A percentile compares a stretch with the other conserved stretches of the same genome.
phyloP scores from a whole-genome alignment of 202 grass and related monocot species.

The Bolboschoenoplectus hybrid region DNA sequence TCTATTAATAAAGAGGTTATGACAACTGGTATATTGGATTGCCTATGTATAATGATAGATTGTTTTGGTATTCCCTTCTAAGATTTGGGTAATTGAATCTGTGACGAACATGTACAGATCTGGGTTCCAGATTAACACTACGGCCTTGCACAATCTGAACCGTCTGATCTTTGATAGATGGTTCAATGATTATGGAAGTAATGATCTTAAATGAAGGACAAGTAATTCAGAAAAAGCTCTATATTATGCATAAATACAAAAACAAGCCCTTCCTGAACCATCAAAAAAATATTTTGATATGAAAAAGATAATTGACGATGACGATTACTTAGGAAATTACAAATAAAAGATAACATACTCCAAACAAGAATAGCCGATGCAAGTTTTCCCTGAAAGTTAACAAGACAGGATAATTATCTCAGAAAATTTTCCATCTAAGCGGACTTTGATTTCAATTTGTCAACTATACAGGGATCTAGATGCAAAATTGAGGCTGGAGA shows the following conservation, averaged over 20 bases:
- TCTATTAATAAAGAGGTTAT: neutral
- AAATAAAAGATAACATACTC: too few relatives aligned
- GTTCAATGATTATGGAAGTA: neutral
- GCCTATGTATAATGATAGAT: neutral
- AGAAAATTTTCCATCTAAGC: neutral
- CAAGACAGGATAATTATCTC: neutral
- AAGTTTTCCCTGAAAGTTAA: neutral
- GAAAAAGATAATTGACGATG: neutral
- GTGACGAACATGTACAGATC: neutral
- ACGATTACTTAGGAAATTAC: too few relatives aligned
- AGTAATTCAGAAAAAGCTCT: neutral
- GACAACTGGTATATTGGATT: slow-evolving; percentile 13
- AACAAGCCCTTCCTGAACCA: neutral
- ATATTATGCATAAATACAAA: neutral
- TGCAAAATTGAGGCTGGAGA: neutral
- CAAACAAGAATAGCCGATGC: too few relatives aligned
- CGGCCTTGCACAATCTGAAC: neutral
- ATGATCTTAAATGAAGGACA: neutral
- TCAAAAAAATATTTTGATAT: neutral
- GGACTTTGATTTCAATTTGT: neutral
- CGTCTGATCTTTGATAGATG: neutral
- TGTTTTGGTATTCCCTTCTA: neutral
- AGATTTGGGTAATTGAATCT: slow-evolving; percentile 9
- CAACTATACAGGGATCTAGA: neutral
- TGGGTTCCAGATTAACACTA: neutral